Evolutionary conservation across 805 yeast genomes (phyloP), one percentile per base, ranked within the genome.

Genomic region (Spathaspora hagerdaliae): DNA sequence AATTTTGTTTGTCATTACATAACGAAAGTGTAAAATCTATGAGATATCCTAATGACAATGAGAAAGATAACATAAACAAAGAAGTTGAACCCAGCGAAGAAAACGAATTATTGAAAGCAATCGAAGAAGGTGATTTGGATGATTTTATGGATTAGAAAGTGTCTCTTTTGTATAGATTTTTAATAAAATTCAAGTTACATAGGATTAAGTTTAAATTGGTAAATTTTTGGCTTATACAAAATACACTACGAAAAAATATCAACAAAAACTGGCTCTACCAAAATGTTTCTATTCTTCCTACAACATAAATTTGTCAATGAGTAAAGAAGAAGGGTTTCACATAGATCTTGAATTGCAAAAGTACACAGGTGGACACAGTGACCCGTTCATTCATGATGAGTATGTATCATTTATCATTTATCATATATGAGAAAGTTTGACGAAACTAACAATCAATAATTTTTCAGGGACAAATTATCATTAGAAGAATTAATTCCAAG

Each of bases 1-100:
- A 82, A 56, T 95, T 94, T 67, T 92, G 96, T 60, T 85, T 89
- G 69, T 78, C 85, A 39, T 76, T 92, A 53, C 96, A 92, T 69
- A 89, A 90, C 56, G 97, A 92, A 58, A 81, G 88, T 64, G 95
- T 92, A 48, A 87, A 88, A 69, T 89, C 96, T 7, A 89, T 94
- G 97, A 81, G 97, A 58, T 94, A 88, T 67, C 96, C 97, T 8
- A 57, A 61, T 33, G 73, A 69, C 49, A 55, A 56, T 41, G 67
- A 64, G 35, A 65, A 67, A 51, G 47, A 51, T 10, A 71, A 66
- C 27, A 49, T 49, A 19, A 55, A 56, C 35, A 63, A 59, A 43
- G 59, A 52, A 41, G 58, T 63, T 47, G 71, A 69, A 39, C 54
- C 59, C 14, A 74, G 68, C 41, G 75, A 68, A 36, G 75, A 71